phyloP scores from a whole-genome alignment of 2,329 filamentous ascomycete species.

The Aureobasidium subglaciale region DNA sequence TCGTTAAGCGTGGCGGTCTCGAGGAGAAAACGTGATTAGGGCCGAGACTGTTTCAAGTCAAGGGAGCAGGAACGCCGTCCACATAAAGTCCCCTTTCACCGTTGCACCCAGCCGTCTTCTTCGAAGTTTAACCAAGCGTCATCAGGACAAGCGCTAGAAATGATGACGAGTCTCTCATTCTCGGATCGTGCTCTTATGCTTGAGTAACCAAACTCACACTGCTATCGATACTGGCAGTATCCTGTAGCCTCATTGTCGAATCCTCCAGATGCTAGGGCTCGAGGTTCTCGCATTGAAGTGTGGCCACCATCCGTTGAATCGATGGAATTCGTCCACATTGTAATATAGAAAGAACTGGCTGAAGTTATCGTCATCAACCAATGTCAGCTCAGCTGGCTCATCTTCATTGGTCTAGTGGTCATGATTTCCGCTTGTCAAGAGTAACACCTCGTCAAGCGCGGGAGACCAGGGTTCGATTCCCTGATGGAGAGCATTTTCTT shows the following conservation, averaged over 20 bases:
- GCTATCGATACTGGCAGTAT: too few species aligned
- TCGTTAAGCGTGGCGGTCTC: not conserved
- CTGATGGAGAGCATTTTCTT: constrained; percentile 17
- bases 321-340: too few species aligned
- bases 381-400: constrained; percentile 8
- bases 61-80: not conserved
- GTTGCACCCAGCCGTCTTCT: not conserved
- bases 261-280: too few species aligned
- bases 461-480: constrained; percentile 30
- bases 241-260: too few species aligned
- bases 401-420: constrained; percentile 16
- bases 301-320: too few species aligned
- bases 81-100: not conserved
- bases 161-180: not conserved
- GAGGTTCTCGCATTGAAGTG: too few species aligned
- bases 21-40: not conserved
- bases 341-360: too few species aligned
- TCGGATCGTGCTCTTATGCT: not conserved
- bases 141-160: not conserved
- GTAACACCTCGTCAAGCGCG: constrained; percentile 19
- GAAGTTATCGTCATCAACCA: not conserved
- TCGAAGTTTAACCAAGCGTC: not conserved
- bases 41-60: constrained; percentile 6
- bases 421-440: constrained; percentile 14
- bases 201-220: too few species aligned